Evolutionary conservation across 768 basidiomycete genomes (phyloP), one percentile per base, ranked within the genome.

Genomic region (Boletus rex-veris): DNA sequence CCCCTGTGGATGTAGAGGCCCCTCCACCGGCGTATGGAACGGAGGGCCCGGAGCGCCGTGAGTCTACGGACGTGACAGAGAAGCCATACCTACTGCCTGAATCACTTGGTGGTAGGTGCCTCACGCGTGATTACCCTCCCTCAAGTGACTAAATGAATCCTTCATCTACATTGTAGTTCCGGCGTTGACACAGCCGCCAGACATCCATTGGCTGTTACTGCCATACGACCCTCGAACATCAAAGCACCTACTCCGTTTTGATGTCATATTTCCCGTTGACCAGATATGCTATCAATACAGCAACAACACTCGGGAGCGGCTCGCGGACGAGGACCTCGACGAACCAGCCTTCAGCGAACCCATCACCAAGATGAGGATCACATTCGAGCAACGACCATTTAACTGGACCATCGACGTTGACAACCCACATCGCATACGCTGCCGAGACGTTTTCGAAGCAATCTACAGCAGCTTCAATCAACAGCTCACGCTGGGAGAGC

Each of bases 371-470:
- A 81, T 82, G 73, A 64, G 67, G 49, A 76, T 84, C 58, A 58
- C 67, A 40, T 77, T 77, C 58, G 63, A 54, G 24, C 43, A 36
- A 62, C n/a, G 65, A 64, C 39, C 71, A 75, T 52, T 71, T n/a
- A 50, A 48, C 14, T 72, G 71, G 69, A 64, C 59, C 2, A 67
- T 81, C 21, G 45, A 73, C 40, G 71, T 80, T 46, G 68, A 72
- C 19, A 70, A 75, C 19, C 46, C 65, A 11, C 59, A 67, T 18
- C 76, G 75, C 35, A 70, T 84, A 56, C 73, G 76, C 5, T 77
- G 80, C 59, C 73, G 77, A 26, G 83, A 85, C 45, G 75, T 85
- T 44, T 81, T 84, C 64, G 62, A 75, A 49, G 77, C 75, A 16
- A 81, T 86, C 37, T 78, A 79, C 56, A 69, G 77, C 28, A 73